Evolutionary conservation across 805 yeast genomes (phyloP).

Genomic region (Vanderwaltozyma tropicalis): DNA sequence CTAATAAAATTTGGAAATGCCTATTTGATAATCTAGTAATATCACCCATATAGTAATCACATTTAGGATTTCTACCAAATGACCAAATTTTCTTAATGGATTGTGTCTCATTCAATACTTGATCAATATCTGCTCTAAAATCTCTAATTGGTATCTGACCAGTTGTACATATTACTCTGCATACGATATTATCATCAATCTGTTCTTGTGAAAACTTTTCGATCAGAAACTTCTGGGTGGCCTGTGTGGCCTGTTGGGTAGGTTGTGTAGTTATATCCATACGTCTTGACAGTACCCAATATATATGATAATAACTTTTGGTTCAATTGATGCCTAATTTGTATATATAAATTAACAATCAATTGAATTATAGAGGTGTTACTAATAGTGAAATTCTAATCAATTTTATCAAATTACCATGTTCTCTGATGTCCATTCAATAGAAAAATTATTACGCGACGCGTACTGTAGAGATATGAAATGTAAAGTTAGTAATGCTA

Average conservation of each 20-base stretch:
- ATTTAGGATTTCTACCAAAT: conserved; percentile 58
- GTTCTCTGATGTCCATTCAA: no score
- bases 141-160: conserved; percentile 44
- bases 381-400: no score
- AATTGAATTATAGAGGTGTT: no score
- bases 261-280: conserved; percentile 33
- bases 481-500: no score
- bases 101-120: conserved; percentile 16
- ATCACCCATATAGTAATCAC: conserved; percentile 54
- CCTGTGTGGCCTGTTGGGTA: conserved; percentile 36
- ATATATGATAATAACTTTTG: no score
- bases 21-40: conserved; percentile 61
- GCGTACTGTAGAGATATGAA: no score
- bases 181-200: conserved; percentile 35
- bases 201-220: conserved; percentile 31
- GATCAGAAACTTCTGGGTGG: conserved; percentile 28
- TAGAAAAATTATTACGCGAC: no score
- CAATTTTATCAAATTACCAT: no score
- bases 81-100: conserved; percentile 41
- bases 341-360: background rate
- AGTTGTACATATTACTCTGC: conserved; percentile 50
- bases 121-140: conserved; percentile 29
- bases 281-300: background rate
- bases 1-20: conserved; percentile 66
- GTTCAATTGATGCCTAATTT: background rate